phyloP scores from a whole-genome alignment of 176 grass and related monocot species.

The Thinopyrum elongatum region DNA sequence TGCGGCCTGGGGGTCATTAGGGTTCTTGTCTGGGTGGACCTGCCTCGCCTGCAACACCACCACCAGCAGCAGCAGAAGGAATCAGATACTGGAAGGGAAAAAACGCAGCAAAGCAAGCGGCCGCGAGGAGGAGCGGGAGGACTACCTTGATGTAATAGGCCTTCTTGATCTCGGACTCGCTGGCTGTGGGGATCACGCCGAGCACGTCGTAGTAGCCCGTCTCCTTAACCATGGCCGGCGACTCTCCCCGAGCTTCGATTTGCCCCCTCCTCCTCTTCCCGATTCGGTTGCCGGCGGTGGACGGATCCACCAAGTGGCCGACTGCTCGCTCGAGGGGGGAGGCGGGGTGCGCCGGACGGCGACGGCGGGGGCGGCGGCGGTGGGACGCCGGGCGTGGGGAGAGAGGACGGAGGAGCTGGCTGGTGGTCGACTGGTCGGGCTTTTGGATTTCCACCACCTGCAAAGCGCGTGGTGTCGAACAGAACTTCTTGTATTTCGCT shows the following conservation, averaged over 20 bases:
- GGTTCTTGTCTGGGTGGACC: conserved; percentile 97
- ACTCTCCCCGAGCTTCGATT: conserved; percentile 16
- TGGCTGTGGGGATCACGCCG: conserved; percentile 65
- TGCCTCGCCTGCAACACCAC: conserved; percentile 64
- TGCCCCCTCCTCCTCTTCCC: background rate
- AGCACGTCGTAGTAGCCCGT: conserved; percentile 94
- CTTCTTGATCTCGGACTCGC: conserved; percentile 95
- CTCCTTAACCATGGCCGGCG: conserved; percentile 74
- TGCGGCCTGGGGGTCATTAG: conserved; percentile 76
- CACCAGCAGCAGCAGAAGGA: background rate
- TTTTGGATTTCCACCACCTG: conserved; percentile 35
- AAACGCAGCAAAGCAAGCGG: background rate
- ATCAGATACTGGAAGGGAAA: conserved; percentile 1
- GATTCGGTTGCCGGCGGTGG: background rate
- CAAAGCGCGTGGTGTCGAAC: conserved; percentile 38
- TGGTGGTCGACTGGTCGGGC: background rate
- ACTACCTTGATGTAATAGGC: conserved; percentile 91
- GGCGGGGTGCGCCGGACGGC: background rate
- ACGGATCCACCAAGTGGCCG: background rate
- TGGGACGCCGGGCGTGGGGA: conserved; percentile 9
- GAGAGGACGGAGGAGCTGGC: background rate
- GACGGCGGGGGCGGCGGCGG: background rate
- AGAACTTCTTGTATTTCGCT: background rate
- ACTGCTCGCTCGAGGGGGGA: background rate
- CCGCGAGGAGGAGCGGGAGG: background rate